Percentiles rank a stretch among this genome's conserved stretches.
Conservation (phyloP, 2,329 filamentous ascomycete genomes). For the Dactylellina drechsleri region DNA sequence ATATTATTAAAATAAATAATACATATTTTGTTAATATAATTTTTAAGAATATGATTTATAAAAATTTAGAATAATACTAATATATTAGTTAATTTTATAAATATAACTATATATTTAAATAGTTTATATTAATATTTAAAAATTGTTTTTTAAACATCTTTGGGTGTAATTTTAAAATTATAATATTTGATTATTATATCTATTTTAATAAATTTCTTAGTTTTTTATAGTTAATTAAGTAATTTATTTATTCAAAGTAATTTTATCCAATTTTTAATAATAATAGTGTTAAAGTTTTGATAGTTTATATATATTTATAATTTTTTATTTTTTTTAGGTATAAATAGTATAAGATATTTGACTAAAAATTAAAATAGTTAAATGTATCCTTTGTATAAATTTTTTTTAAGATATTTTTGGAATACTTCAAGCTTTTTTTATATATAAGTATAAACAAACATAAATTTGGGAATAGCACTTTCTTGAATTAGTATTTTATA, state of each 20-base stretch:
- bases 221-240: background rate
- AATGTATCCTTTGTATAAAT: no score
- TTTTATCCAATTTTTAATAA: background rate
- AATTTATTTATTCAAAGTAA: background rate
- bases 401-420: no score
- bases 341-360: no score
- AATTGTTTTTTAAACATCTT: background rate
- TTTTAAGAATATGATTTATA: no score
- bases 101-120: background rate
- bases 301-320: no score
- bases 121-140: background rate
- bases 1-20: background rate
- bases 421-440: no score
- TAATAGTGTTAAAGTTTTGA: background rate
- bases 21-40: background rate
- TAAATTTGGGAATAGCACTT: no score
- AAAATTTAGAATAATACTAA: background rate
- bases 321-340: no score
- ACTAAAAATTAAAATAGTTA: no score
- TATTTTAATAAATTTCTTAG: background rate
- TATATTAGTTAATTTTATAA: no score
- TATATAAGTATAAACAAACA: no score
- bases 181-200: background rate
- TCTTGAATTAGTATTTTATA: no score
- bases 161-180: background rate